Conservation (phyloP, 176 grass and related monocot species). For the Ananas comosus region DNA sequence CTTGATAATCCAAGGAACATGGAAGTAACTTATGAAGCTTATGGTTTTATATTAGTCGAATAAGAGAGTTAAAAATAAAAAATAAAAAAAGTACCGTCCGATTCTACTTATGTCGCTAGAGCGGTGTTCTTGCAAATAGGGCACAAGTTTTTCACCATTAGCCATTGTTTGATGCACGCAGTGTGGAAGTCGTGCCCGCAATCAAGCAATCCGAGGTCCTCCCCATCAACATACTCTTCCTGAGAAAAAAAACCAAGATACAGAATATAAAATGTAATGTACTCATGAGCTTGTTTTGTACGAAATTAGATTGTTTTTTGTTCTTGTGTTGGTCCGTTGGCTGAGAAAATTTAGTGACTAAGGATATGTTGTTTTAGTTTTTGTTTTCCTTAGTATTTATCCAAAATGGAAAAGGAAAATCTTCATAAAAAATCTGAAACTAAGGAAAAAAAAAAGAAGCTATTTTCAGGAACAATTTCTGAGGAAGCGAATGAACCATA, state of each 20-base stretch:
- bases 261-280: no score
- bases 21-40: not conserved
- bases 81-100: no score
- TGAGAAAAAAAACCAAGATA: not conserved
- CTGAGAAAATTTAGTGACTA: no score
- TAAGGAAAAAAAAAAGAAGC: not conserved
- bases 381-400: no score
- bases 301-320: no score
- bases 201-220: conserved; percentile 23
- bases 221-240: conserved; percentile 18
- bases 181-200: conserved; percentile 27
- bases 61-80: not conserved
- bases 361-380: no score
- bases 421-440: not conserved
- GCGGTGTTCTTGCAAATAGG: conserved; percentile 22
- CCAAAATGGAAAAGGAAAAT: no score
- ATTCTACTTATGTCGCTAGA: conserved; percentile 6
- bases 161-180: conserved; percentile 26
- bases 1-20: not conserved
- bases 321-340: no score
- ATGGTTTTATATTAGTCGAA: not conserved
- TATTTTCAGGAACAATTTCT: not conserved
- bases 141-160: conserved; percentile 22
- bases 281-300: no score
- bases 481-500: not conserved